Conservation (phyloP, 2,329 filamentous ascomycete genomes). For the Diplodia scrobiculata region DNA sequence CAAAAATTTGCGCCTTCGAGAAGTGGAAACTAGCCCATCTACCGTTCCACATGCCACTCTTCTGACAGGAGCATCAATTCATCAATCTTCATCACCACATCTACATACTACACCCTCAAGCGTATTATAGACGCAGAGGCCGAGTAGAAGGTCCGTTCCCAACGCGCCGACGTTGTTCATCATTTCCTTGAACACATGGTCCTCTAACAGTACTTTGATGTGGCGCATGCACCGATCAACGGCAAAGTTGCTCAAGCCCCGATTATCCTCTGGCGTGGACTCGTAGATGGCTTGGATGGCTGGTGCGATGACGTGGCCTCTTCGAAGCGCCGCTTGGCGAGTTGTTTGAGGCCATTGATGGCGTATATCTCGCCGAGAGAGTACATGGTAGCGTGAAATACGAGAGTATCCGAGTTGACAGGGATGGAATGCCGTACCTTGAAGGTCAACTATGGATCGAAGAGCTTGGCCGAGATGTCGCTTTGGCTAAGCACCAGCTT, state of each 20-base stretch:
- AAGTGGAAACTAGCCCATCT: too few species aligned
- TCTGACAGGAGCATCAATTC: too few species aligned
- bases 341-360: background rate
- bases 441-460: too few species aligned
- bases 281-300: background rate
- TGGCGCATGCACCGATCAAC: background rate
- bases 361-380: constrained; percentile 1
- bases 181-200: background rate
- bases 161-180: background rate
- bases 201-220: background rate
- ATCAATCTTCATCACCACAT: too few species aligned
- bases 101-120: too few species aligned
- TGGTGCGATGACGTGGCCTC: background rate
- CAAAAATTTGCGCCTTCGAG: too few species aligned
- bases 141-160: background rate
- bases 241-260: background rate
- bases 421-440: too few species aligned
- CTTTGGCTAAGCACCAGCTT: too few species aligned
- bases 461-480: too few species aligned
- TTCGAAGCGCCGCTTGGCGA: background rate
- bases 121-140: too few species aligned
- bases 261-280: background rate
- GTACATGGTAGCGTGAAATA: background rate
- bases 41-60: too few species aligned
- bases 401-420: background rate